These are phyloP conservation scores for Lentinula boryana DNA, from an alignment of 768 basidiomycete genomes.

Conservation along the genomic window DNA sequence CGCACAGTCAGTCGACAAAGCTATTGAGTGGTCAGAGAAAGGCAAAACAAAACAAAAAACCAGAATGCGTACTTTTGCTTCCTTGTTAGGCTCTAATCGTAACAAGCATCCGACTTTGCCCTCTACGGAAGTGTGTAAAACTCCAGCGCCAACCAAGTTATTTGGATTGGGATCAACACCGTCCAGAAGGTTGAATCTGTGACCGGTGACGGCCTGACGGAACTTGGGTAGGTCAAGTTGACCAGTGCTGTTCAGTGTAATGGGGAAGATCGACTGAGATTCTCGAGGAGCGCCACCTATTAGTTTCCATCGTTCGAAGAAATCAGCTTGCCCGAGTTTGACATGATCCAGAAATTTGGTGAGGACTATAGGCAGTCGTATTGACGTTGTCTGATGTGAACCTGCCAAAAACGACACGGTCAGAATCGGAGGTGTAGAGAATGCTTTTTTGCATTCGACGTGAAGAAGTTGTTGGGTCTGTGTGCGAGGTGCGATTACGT, in stretches of 20 bases:
- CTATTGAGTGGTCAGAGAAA: slow-evolving; percentile 30
- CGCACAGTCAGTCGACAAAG: slow-evolving; percentile 90
- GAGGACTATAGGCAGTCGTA: slow-evolving; percentile 81
- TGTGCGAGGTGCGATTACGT: slow-evolving; percentile 69
- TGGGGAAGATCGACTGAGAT: slow-evolving; percentile 82
- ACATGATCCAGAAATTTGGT: slow-evolving; percentile 95
- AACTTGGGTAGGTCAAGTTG: slow-evolving; percentile 73
- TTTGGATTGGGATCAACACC: slow-evolving; percentile 92
- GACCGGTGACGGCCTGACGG: slow-evolving; percentile 71
- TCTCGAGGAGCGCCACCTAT: slow-evolving; percentile 96
- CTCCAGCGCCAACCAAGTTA: slow-evolving; percentile 94
- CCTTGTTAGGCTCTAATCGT: slow-evolving; percentile 89
- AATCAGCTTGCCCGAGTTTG: slow-evolving; percentile 73
- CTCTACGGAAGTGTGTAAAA: slow-evolving; percentile 83
- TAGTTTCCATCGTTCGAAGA: slow-evolving; percentile 97
- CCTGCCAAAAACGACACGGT: slow-evolving; percentile 90
- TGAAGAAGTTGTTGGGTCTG: slow-evolving; percentile 93
- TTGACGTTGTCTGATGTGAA: slow-evolving; percentile 78
- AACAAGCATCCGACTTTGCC: slow-evolving; percentile 96
- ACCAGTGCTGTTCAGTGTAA: slow-evolving; percentile 58
- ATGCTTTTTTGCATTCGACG: slow-evolving; percentile 90
- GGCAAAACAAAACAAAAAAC: neutral
- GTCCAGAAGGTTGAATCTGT: slow-evolving; percentile 69
- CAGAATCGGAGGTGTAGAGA: slow-evolving; percentile 70
- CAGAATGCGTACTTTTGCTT: slow-evolving; percentile 70